Base-by-base conservation (phyloP, 306 rosid genomes). In the Medicago ruthenica region DNA sequence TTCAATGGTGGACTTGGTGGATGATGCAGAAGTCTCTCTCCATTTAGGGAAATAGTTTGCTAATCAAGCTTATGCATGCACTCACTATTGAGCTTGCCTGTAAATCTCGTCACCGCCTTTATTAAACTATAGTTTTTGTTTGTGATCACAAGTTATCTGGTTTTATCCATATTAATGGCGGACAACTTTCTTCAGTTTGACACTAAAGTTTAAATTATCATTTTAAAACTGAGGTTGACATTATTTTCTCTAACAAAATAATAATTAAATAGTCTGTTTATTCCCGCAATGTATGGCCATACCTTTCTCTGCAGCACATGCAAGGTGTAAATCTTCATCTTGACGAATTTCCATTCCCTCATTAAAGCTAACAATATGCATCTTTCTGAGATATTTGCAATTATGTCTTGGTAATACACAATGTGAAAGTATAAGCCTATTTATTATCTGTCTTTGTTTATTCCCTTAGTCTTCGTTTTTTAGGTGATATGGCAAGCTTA, bases 161-260 rank as follows among this genome's bases (percentile, higher is more conserved):
- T 70, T 55, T 48, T 42, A 11, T 70, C 42, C 71, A 13, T 18
- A 48, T 75, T 74, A 27, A 11, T 64, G 63, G 36, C 40, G 39
- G 75, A 70, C 37, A 73, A 57, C 44, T 61, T 54, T 78, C 70
- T 81, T 81, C 73, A 12, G 45, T 63, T 71, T 73, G 54, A 64
- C 66, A 59, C 16, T 39, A n/a, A 14, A 39, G 61, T 77, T 76
- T 59, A 9, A 53, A 45, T 18, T 72, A 18, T 64, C 81, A 58
- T 50, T 50, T 58, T 11, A n/a, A n/a, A 57, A 39, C 42, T 16
- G 31, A 70, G 22, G 1, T 65, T 48, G 16, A 65, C 55, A 14
- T 72, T 40, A 24, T 47, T 82, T 41, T 67, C 54, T 11, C 48
- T 13, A 37, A 36, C 57, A 13, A 47, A 67, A 34, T 67, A 55